Base-by-base conservation (phyloP, 1,284 basidiomycete genomes). In the Fereydounia khargensis region DNA sequence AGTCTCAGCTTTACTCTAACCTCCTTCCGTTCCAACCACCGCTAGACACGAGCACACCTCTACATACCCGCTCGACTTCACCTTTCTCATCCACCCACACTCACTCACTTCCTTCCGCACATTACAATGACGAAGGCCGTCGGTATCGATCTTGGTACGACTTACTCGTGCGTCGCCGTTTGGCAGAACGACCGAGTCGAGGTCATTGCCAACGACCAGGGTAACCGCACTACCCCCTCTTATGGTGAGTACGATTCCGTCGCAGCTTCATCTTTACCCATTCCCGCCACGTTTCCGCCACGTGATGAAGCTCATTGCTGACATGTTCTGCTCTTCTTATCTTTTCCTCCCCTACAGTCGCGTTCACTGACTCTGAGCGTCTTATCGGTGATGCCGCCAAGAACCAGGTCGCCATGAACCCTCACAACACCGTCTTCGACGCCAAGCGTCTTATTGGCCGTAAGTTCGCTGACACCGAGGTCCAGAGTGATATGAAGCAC, bases 141-240 rank as follows among this genome's bases (percentile, higher is more conserved):
- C 78, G 91, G 90, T 80, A 92, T 94, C 77, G 87, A 89, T 82
- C 82, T 89, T 71, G 89, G 89, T 73, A 91, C 89, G 23, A 80
- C 79, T 63, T 80, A 80, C 78, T 87, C 86, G 16, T 51, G 68
- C 59, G 65, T 64, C 38, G 91, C 88, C 82, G 91, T 95, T 65
- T 96, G 91, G 91, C 88, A 91, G 81, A 91, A 95, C 71, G 91
- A 96, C 82, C 89, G 91, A 76, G 92, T 96, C 65, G 92, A 96
- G 81, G 94, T 94, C 81, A 76, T 73, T 42, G 63, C 89, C 80
- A 91, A 94, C 80, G 91, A 95, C 82, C 91, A 94, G 82, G 91
- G 91, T 78, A 95, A 95, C 82, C 86, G 91, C 53, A 95, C 91
- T 22, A 95, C 91, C 14, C 91, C 91, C 31, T 95, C 72, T 37